A percentile compares a stretch with the other conserved stretches of the same genome.
phyloP scores from a whole-genome alignment of 345 rosid species.

The Durio zibethinus region DNA sequence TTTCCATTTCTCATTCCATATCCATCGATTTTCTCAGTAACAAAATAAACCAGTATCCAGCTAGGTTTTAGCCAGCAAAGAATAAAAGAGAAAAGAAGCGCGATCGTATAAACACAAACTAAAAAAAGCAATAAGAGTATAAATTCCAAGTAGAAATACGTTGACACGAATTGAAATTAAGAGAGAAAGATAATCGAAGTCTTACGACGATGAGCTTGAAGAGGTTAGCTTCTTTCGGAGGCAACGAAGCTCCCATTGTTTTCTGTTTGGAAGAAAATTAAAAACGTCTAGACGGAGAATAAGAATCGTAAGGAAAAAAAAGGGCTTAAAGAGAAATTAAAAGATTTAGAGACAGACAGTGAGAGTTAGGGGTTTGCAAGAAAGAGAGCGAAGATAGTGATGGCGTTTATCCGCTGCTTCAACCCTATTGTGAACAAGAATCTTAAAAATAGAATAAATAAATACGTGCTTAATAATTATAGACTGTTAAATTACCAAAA shows the following conservation, averaged over 20 bases:
- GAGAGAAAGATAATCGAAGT: slow-evolving; percentile 31
- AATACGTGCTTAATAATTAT: too few species aligned
- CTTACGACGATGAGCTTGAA: slow-evolving; percentile 99
- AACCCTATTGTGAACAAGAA: not conserved
- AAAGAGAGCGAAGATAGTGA: not conserved
- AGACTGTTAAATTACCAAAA: too few species aligned
- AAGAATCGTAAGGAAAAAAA: not conserved
- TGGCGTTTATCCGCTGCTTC: slow-evolving; percentile 9
- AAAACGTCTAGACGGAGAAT: not conserved
- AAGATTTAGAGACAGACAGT: not conserved
- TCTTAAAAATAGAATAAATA: not conserved
- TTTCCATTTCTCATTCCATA: not conserved
- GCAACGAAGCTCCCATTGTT: slow-evolving; percentile 94
- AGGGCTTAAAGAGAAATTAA: not conserved
- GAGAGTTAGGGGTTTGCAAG: not conserved
- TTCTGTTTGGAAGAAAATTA: not conserved
- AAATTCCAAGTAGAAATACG: not conserved
- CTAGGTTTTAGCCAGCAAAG: slow-evolving; percentile 22
- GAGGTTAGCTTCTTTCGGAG: slow-evolving; percentile 98
- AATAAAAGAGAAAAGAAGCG: not conserved
- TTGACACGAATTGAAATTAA: not conserved
- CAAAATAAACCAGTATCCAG: slow-evolving; percentile 18
- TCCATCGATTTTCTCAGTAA: not conserved
- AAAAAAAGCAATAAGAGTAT: not conserved
- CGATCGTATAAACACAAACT: slow-evolving; percentile 4